These are phyloP conservation scores for Lasiosphaeriaceae sp. DNA, from an alignment of 495 filamentous ascomycete genomes.

Conservation along the genomic window DNA sequence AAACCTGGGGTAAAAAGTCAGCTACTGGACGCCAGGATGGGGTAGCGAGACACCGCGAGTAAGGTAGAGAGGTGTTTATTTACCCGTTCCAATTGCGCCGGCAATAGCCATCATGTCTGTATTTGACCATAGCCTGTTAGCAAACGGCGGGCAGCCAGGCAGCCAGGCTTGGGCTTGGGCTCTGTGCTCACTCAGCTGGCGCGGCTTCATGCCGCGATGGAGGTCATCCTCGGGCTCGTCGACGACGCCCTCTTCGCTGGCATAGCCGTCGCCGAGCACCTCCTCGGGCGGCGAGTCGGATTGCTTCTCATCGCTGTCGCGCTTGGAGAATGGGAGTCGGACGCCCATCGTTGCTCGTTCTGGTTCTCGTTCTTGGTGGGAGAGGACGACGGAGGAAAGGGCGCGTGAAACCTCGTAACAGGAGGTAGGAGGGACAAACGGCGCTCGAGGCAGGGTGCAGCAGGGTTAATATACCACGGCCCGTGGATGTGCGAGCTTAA, in stretches of 20 bases:
- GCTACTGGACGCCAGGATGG: background rate
- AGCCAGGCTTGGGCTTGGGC: background rate
- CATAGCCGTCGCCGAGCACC: slow-evolving; percentile 2
- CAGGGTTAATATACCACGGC: too few relatives aligned
- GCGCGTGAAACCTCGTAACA: too few relatives aligned
- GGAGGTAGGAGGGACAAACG: too few relatives aligned
- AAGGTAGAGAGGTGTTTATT: too few relatives aligned
- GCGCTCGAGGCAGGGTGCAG: too few relatives aligned
- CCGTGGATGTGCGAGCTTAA: too few relatives aligned
- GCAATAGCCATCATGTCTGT: slow-evolving; percentile 71
- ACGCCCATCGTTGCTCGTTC: too few relatives aligned
- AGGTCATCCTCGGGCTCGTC: slow-evolving; percentile 26
- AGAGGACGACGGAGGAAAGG: too few relatives aligned
- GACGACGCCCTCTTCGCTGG: slow-evolving; percentile 16
- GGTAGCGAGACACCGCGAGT: too few relatives aligned
- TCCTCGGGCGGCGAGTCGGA: slow-evolving; percentile 11
- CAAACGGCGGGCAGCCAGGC: background rate
- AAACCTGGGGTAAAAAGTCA: slow-evolving; percentile 11
- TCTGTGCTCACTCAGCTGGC: slow-evolving; percentile 28
- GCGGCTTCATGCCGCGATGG: slow-evolving; percentile 35
- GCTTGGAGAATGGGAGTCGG: too few relatives aligned
- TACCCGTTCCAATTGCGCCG: slow-evolving; percentile 71
- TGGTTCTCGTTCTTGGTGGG: too few relatives aligned
- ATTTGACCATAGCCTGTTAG: background rate
- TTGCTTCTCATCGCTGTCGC: slow-evolving; percentile 20